phyloP scores from a whole-genome alignment of 495 filamentous ascomycete species.

The Penicillium subrubescens region DNA sequence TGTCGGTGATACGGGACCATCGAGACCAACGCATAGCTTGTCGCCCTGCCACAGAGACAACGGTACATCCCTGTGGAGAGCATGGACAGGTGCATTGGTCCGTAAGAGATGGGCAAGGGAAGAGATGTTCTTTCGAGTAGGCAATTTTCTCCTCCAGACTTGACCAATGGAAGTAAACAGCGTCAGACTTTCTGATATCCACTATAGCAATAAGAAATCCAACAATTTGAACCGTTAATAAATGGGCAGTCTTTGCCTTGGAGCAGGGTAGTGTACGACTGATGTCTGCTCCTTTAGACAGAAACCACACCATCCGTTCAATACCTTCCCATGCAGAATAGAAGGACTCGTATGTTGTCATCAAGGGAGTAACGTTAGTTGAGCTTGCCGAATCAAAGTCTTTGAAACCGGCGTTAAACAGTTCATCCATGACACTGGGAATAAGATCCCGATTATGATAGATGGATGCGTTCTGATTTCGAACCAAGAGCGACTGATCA shows the following conservation, averaged over 20 bases:
- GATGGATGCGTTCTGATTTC: not conserved
- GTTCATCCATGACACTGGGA: not conserved
- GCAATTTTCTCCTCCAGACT: not conserved
- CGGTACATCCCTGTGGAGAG: not conserved
- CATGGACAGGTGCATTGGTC: not conserved
- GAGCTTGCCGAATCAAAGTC: not conserved
- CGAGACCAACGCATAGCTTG: not conserved
- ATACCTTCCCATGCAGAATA: not conserved
- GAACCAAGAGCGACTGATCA: not conserved
- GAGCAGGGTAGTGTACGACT: not conserved
- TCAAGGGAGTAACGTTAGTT: not conserved
- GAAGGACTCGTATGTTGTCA: not conserved
- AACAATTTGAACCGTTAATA: not conserved
- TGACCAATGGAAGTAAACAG: not conserved
- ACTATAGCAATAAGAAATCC: not conserved
- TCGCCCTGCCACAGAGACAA: not conserved
- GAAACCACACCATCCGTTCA: not conserved
- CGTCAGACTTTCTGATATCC: not conserved
- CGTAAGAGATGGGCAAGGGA: not conserved
- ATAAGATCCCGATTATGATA: not conserved
- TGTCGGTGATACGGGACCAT: not conserved
- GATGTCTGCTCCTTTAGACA: not conserved
- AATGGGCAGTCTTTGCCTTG: not conserved
- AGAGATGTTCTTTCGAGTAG: not conserved
- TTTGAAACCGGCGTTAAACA: not conserved